phyloP scores from a whole-genome alignment of 148 eudicot species.

The Nyssa sinensis region DNA sequence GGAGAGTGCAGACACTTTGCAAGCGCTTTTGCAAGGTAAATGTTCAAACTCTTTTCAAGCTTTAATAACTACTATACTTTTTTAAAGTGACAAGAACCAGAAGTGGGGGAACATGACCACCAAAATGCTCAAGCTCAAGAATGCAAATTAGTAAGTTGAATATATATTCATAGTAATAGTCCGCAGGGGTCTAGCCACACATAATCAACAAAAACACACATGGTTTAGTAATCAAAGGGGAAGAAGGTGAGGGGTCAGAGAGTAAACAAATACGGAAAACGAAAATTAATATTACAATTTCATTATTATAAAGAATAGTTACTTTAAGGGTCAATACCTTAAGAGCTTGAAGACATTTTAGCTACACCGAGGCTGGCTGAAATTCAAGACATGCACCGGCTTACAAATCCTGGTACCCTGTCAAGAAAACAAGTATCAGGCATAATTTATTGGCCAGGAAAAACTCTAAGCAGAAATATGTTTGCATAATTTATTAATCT shows the following conservation, averaged over 20 bases:
- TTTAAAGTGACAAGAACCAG: too few relatives aligned
- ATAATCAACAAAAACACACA: not conserved
- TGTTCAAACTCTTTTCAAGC: too few relatives aligned
- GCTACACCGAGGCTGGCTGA: not conserved
- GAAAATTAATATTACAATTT: too few relatives aligned
- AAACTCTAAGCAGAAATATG: not conserved
- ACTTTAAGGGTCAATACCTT: not conserved
- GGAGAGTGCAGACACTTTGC: constrained; percentile 80
- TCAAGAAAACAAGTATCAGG: too few relatives aligned
- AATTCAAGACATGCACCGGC: too few relatives aligned
- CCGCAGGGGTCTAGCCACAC: not conserved
- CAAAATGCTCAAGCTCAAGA: not conserved
- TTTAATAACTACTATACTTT: too few relatives aligned
- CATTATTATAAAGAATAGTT: too few relatives aligned
- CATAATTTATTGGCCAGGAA: not conserved
- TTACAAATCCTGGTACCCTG: too few relatives aligned
- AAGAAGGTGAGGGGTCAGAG: not conserved
- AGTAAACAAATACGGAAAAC: too few relatives aligned
- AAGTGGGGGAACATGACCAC: too few relatives aligned
- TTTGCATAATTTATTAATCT: not conserved
- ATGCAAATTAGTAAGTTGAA: too few relatives aligned
- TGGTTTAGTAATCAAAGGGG: not conserved
- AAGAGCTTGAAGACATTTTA: not conserved
- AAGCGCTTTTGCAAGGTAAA: constrained; percentile 83
- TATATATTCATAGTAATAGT: too few relatives aligned